Conservation (phyloP, 2,329 filamentous ascomycete species). For the Nemania sp. region DNA sequence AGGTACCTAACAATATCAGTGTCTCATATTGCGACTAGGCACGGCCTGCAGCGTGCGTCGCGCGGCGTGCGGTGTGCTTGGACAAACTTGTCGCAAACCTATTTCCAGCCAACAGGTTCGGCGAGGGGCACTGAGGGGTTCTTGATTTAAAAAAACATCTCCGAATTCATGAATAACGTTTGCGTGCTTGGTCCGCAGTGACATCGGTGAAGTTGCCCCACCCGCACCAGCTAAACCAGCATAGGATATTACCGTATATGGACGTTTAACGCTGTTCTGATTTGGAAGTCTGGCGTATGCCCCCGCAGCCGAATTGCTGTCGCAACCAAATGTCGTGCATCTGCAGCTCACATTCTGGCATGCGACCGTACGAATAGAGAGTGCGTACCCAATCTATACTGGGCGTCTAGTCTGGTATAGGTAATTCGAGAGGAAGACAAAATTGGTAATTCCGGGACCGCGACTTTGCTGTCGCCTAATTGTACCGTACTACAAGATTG, state of each 20-base stretch:
- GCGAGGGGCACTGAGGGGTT: not conserved
- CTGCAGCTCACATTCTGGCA: constrained; percentile 17
- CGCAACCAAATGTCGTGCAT: constrained; percentile 22
- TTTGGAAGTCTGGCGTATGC: too few species aligned
- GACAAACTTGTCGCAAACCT: not conserved
- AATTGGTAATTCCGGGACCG: not conserved
- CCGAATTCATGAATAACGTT: too few species aligned
- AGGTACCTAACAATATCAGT: constrained; percentile 7
- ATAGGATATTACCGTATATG: too few species aligned
- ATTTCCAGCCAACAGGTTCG: not conserved
- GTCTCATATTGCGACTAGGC: not conserved
- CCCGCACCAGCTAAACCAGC: too few species aligned
- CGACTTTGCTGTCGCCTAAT: not conserved
- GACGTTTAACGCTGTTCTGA: not conserved
- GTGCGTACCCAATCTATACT: too few species aligned
- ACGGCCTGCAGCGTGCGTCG: too few species aligned
- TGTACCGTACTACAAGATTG: constrained; percentile 2
- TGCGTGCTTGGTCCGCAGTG: too few species aligned
- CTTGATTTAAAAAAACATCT: constrained; percentile 16
- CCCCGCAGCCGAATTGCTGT: constrained; percentile 19
- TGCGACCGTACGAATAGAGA: too few species aligned
- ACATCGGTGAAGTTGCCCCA: constrained; percentile 4
- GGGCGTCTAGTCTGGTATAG: too few species aligned
- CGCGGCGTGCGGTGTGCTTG: not conserved
- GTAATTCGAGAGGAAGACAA: not conserved